Conservation (phyloP, 768 basidiomycete species). For the Tulasnella sp. region DNA sequence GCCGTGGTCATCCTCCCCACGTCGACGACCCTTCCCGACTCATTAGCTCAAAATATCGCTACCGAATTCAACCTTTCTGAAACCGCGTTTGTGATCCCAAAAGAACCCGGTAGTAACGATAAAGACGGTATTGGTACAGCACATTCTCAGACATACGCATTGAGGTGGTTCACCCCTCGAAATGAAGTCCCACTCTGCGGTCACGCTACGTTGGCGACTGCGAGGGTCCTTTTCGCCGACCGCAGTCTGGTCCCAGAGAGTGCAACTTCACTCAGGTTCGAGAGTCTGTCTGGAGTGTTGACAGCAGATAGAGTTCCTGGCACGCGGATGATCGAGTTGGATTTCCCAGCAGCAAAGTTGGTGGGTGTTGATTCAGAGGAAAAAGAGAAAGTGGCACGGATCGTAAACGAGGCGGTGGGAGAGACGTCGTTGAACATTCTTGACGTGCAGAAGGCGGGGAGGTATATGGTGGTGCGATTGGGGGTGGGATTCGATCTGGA, state of each 20-base stretch:
- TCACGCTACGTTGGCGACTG: slow-evolving; percentile 22
- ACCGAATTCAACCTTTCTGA: slow-evolving; percentile 24
- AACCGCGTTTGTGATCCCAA: slow-evolving; percentile 20
- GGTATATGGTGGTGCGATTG: slow-evolving; percentile 21
- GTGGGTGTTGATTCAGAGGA: slow-evolving; percentile 2
- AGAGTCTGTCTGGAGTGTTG: slow-evolving; percentile 20
- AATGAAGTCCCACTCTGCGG: slow-evolving; percentile 27
- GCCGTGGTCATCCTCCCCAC: slow-evolving; percentile 23
- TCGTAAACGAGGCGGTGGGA: slow-evolving; percentile 1
- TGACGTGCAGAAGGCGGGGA: slow-evolving; percentile 9
- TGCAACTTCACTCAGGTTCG: slow-evolving; percentile 17
- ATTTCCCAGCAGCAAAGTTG: slow-evolving; percentile 20
- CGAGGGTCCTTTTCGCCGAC: background rate
- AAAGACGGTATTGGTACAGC: no score
- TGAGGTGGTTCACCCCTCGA: slow-evolving; percentile 27
- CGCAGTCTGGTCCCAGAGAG: no score
- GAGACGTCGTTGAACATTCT: slow-evolving; percentile 15
- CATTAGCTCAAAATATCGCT: slow-evolving; percentile 18
- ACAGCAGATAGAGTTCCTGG: slow-evolving; percentile 8
- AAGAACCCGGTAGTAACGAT: no score
- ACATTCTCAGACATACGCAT: slow-evolving; percentile 11
- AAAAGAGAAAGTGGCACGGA: background rate
- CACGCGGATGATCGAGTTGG: slow-evolving; percentile 21
- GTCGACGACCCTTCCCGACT: background rate
- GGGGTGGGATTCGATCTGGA: slow-evolving; percentile 21